Evolutionary conservation across 2,329 filamentous ascomycete species (phyloP).

Genomic region (Talaromyces rugulosus): DNA sequence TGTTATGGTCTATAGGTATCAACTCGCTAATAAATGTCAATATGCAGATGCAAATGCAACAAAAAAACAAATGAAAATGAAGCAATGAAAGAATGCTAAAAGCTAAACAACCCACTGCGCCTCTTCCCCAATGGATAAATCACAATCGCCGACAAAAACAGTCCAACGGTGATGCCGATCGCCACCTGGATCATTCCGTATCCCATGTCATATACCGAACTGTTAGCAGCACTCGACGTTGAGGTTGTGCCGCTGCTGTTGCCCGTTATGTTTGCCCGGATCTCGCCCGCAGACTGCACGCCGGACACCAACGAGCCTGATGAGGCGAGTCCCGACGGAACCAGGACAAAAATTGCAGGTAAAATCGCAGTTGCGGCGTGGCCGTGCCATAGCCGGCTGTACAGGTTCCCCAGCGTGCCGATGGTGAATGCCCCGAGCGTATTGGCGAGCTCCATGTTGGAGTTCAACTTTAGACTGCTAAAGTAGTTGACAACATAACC

Average conservation of each 20-base stretch:
- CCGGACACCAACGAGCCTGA: slow-evolving; percentile 55
- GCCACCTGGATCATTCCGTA: slow-evolving; percentile 47
- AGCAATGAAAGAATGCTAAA: slow-evolving; percentile 18
- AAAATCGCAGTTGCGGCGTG: slow-evolving; percentile 81
- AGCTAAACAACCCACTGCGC: slow-evolving; percentile 44
- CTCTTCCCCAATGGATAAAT: slow-evolving; percentile 45
- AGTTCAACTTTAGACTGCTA: slow-evolving; percentile 60
- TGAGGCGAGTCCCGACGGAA: slow-evolving; percentile 57
- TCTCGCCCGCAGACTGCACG: slow-evolving; percentile 54
- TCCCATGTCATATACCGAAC: slow-evolving; percentile 40
- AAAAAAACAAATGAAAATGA: background rate
- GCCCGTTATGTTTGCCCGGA: slow-evolving; percentile 26
- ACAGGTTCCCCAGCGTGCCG: slow-evolving; percentile 73
- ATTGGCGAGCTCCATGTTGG: slow-evolving; percentile 70
- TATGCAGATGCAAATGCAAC: background rate
- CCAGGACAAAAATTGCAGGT: slow-evolving; percentile 75
- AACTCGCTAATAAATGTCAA: background rate
- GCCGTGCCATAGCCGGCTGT: slow-evolving; percentile 67
- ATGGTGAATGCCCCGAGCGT: slow-evolving; percentile 73
- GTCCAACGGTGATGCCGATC: slow-evolving; percentile 44
- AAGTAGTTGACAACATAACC: slow-evolving; percentile 76
- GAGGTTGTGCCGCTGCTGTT: slow-evolving; percentile 24
- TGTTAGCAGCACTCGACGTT: slow-evolving; percentile 36
- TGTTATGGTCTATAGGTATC: background rate
- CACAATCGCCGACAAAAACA: slow-evolving; percentile 44